These are phyloP conservation scores for Suillus placidus DNA, from an alignment of 768 basidiomycete genomes.

Conservation along the genomic window DNA sequence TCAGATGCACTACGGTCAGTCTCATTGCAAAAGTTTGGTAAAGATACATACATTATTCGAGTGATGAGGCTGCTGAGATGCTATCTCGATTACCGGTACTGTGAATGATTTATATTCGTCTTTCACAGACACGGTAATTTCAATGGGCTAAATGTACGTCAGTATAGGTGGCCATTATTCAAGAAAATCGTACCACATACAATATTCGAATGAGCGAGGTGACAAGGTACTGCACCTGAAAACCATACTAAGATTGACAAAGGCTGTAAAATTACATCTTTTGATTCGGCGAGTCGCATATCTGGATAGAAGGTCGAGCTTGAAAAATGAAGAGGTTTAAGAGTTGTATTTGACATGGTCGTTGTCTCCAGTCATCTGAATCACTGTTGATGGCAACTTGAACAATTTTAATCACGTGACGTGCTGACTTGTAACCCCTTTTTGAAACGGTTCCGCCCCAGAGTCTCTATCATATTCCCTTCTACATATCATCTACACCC, in stretches of 20 bases:
- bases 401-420: too few species aligned
- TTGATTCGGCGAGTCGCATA: not conserved
- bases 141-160: not conserved
- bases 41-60: conserved; percentile 3
- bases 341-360: not conserved
- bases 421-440: too few species aligned
- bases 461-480: too few species aligned
- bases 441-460: too few species aligned
- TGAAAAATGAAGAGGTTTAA: not conserved
- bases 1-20: not conserved
- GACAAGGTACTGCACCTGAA: not conserved
- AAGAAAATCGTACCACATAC: not conserved
- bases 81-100: not conserved
- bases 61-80: not conserved
- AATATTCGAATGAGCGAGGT: not conserved
- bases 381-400: not conserved
- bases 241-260: not conserved
- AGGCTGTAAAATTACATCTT: not conserved
- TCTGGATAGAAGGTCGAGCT: not conserved
- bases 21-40: not conserved
- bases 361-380: not conserved
- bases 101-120: not conserved
- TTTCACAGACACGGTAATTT: not conserved
- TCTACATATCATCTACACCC: too few species aligned
- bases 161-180: not conserved